Base-by-base conservation (phyloP, 2,329 filamentous ascomycete genomes). In the Venturiaceae sp. region DNA sequence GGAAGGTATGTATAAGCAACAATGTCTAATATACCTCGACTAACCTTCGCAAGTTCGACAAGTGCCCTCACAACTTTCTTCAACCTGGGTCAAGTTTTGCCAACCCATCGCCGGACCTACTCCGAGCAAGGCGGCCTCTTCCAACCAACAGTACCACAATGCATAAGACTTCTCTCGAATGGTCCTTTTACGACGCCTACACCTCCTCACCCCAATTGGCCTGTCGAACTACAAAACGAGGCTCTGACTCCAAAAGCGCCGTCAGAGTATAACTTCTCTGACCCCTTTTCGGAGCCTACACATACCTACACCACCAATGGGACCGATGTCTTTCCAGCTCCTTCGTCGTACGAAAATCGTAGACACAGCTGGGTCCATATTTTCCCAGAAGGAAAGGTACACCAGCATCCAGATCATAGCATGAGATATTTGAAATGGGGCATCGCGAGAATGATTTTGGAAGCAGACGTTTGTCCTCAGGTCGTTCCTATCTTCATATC, bases 381-480 rank as follows among this genome's bases (percentile, higher is more conserved):
- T 58, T 97, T 97, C 71, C 94, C 94, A 13, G 94, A 99, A 74
- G 94, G 91, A 53, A 90, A 88, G 71, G 90, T 96, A 50, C 92
- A 97, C 72, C 94, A 99, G 74, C 85, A 90, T 64, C 82, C 87
- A 1, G 77, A 84, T 44, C 84, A 85, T 65, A 83, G 86, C 7
- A 86, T 97, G 79, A 87, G 94, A 32, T 99, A 99, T 75, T 97
- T 97, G 82, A 96, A 96, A 76, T 99, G 94, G 94, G 94, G 94
- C 1, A 80, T 97, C 1, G 90, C 92, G 6, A 84, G 94, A 2
- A 80, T 97, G 60, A 94, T 99, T 60, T 83, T 99, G 52, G 94
- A 99, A 72, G 83, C 87, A 52, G 88, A 92, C 53, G 90, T 90
- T 3, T 85, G 88, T 62, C 94, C 94, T 0, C 89, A 95, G 64